These are phyloP conservation scores for Wickerhamiella domercqiae DNA, from an alignment of 805 yeast genomes.

Conservation along the genomic window DNA sequence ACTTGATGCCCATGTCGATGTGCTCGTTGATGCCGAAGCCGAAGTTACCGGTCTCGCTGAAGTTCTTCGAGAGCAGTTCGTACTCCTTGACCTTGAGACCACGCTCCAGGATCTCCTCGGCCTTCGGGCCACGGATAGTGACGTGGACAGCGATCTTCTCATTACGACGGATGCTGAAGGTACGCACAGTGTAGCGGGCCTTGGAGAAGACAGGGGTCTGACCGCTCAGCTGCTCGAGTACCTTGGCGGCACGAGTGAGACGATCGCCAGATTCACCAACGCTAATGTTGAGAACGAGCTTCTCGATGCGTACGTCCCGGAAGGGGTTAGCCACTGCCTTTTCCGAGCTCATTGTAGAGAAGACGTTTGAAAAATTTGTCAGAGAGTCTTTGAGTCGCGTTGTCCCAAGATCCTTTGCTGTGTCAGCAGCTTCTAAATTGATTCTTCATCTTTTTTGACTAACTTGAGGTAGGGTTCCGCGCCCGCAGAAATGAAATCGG, in stretches of 20 bases:
- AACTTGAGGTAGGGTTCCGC: no score
- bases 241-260: constrained; percentile 99
- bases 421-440: no score
- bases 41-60: constrained; percentile 98
- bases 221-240: constrained; percentile 99
- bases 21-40: constrained; percentile 99
- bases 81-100: constrained; percentile 99
- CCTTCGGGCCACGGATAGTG: constrained; percentile 99
- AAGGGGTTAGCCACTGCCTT: constrained; percentile 49
- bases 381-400: not conserved
- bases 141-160: constrained; percentile 99
- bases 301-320: constrained; percentile 99
- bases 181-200: constrained; percentile 99
- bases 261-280: constrained; percentile 99
- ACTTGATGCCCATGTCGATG: constrained; percentile 99
- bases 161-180: constrained; percentile 99
- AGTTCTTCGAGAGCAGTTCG: constrained; percentile 88
- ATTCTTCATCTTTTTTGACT: no score
- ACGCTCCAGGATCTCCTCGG: constrained; percentile 98
- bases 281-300: constrained; percentile 98
- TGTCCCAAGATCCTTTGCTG: no score
- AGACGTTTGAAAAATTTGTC: not conserved
- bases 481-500: no score
- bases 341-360: not conserved
- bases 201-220: constrained; percentile 99